Percentiles rank a stretch among this genome's conserved stretches.
Conservation (phyloP, 805 yeast genomes). For the Metschnikowia gelsemii region DNA sequence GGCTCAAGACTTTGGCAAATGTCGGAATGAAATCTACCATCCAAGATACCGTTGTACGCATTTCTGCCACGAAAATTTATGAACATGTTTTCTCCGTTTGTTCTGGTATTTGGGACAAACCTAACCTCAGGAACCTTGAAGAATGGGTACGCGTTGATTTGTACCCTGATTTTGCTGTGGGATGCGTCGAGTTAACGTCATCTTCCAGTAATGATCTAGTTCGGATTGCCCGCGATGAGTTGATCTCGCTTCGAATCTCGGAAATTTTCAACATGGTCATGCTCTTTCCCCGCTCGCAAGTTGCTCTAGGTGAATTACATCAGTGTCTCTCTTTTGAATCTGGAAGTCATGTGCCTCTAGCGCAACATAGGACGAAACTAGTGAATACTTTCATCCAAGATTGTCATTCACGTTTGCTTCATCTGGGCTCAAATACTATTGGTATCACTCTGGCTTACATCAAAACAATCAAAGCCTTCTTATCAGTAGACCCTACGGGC, state of each 20-base stretch:
- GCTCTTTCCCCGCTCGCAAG: constrained; percentile 50
- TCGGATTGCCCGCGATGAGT: constrained; percentile 38
- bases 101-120: constrained; percentile 38
- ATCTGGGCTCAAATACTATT: constrained; percentile 78
- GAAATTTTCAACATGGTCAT: constrained; percentile 62
- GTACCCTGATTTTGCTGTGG: constrained; percentile 33
- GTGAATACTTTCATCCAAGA: constrained; percentile 49
- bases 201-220: constrained; percentile 26
- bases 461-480: constrained; percentile 66
- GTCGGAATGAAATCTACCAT: constrained; percentile 18
- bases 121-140: constrained; percentile 33
- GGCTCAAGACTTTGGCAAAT: constrained; percentile 11
- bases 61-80: constrained; percentile 39
- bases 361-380: constrained; percentile 49
- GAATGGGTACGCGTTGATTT: constrained; percentile 40
- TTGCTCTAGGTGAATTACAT: constrained; percentile 59
- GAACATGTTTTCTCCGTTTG: constrained; percentile 30
- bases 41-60: constrained; percentile 30
- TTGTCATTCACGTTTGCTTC: constrained; percentile 53
- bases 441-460: constrained; percentile 70
- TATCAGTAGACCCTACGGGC: constrained; percentile 82
- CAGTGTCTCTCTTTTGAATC: constrained; percentile 34
- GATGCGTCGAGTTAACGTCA: constrained; percentile 7
- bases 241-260: constrained; percentile 47
- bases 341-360: constrained; percentile 24